Percentiles rank a stretch among this genome's conserved stretches.
Conservation (phyloP, 345 rosid species). For the Trapa bicornis region DNA sequence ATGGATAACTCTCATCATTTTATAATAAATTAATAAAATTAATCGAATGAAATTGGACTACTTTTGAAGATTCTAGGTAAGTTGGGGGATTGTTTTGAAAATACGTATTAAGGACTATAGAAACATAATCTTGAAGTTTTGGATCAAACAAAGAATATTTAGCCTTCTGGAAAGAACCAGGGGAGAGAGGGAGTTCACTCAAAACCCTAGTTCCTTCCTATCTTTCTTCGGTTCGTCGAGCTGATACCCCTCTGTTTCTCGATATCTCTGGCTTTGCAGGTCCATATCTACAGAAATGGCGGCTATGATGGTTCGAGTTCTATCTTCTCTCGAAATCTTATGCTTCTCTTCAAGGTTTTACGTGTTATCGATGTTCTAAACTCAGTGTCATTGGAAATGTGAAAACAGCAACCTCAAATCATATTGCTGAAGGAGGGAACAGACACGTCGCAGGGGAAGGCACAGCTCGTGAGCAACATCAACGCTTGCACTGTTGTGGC, state of each 20-base stretch:
- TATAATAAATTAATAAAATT: too few species aligned
- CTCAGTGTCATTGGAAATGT: background rate
- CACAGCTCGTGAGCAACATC: constrained; percentile 92
- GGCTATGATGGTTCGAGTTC: constrained; percentile 20
- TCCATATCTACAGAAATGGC: constrained; percentile 15
- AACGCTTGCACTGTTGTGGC: constrained; percentile 91
- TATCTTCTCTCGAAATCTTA: background rate
- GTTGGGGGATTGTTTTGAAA: too few species aligned
- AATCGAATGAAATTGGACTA: too few species aligned
- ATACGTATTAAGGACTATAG: too few species aligned
- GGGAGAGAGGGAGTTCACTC: background rate
- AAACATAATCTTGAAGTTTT: too few species aligned
- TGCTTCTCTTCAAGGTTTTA: background rate
- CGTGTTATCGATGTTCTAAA: background rate
- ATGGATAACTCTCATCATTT: too few species aligned
- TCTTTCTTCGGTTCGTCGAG: background rate
- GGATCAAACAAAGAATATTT: too few species aligned
- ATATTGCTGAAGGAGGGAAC: constrained; percentile 96
- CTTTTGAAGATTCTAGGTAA: too few species aligned
- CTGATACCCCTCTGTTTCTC: background rate
- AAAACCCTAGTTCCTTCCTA: constrained; percentile 1
- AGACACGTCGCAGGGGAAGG: constrained; percentile 91
- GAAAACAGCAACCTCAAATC: constrained; percentile 92
- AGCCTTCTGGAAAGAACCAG: background rate
- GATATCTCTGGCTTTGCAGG: background rate